Conservation (phyloP, 306 rosid genomes). For the Adenanthera pavonina region DNA sequence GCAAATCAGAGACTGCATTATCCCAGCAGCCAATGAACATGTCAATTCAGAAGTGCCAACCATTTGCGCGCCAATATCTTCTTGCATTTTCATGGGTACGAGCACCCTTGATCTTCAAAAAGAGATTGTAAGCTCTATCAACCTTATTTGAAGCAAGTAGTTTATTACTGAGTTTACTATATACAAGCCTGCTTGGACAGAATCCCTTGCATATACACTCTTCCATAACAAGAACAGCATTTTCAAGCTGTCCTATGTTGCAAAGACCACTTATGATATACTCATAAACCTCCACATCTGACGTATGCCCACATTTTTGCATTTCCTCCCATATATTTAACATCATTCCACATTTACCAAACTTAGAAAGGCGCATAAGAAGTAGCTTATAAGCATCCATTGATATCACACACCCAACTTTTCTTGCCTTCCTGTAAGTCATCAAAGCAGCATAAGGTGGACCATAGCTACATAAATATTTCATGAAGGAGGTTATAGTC, state of each 20-base stretch:
- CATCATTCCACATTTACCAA: constrained; percentile 86
- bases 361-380: constrained; percentile 79
- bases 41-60: constrained; percentile 83
- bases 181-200: constrained; percentile 78
- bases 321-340: constrained; percentile 81
- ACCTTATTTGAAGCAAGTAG: constrained; percentile 63
- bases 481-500: constrained; percentile 63
- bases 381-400: constrained; percentile 72
- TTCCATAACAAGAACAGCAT: constrained; percentile 90
- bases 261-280: constrained; percentile 74
- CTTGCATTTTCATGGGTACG: constrained; percentile 63
- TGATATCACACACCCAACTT: constrained; percentile 65
- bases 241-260: constrained; percentile 82
- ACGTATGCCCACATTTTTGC: constrained; percentile 77
- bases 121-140: constrained; percentile 74
- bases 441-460: constrained; percentile 89
- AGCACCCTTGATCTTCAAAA: constrained; percentile 72
- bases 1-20: constrained; percentile 8
- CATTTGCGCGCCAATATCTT: constrained; percentile 77
- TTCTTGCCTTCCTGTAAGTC: constrained; percentile 75
- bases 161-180: constrained; percentile 71
- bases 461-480: constrained; percentile 79
- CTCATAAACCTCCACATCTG: constrained; percentile 82
- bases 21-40: constrained; percentile 13
- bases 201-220: constrained; percentile 77